These are phyloP conservation scores for Cercospora zeina DNA, from an alignment of 2,329 filamentous ascomycete genomes.

Conservation along the genomic window DNA sequence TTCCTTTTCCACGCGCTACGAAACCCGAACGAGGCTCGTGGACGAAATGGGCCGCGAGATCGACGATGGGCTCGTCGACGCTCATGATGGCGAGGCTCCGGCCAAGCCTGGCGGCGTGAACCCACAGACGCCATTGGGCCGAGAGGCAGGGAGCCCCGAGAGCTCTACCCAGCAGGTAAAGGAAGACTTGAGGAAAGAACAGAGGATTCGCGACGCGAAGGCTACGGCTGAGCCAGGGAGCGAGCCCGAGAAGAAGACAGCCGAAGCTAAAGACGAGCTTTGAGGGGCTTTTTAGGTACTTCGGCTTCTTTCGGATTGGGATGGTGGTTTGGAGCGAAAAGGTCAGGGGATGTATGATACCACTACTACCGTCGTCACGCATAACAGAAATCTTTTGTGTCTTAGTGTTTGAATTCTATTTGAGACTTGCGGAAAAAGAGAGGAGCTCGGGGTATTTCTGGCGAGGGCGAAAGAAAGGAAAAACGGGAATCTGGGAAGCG, in stretches of 20 bases:
- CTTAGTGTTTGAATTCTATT: background rate
- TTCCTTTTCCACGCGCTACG: slow-evolving; percentile 91
- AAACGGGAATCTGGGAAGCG: no score
- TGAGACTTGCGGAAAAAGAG: background rate
- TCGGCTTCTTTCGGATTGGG: background rate
- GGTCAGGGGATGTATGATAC: slow-evolving; percentile 3
- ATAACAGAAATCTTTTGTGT: background rate
- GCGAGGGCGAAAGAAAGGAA: no score
- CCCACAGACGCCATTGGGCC: slow-evolving; percentile 51
- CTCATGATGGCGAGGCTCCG: slow-evolving; percentile 48
- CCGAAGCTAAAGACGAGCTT: slow-evolving; percentile 31
- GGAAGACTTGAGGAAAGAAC: slow-evolving; percentile 50
- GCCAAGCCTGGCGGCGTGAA: slow-evolving; percentile 47
- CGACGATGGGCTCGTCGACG: slow-evolving; percentile 45
- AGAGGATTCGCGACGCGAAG: slow-evolving; percentile 41
- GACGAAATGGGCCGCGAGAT: slow-evolving; percentile 79
- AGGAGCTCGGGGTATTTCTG: background rate
- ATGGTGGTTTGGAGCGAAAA: background rate
- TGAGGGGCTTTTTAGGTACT: slow-evolving; percentile 1
- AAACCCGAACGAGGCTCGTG: slow-evolving; percentile 85
- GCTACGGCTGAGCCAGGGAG: slow-evolving; percentile 33
- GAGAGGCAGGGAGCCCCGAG: slow-evolving; percentile 40
- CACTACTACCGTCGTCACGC: slow-evolving; percentile 2
- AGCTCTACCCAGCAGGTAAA: slow-evolving; percentile 43
- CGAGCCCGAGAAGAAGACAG: slow-evolving; percentile 25